These are phyloP conservation scores for Cenchrus purpureus DNA, from an alignment of 176 grass and related monocot species.

Conservation along the genomic window DNA sequence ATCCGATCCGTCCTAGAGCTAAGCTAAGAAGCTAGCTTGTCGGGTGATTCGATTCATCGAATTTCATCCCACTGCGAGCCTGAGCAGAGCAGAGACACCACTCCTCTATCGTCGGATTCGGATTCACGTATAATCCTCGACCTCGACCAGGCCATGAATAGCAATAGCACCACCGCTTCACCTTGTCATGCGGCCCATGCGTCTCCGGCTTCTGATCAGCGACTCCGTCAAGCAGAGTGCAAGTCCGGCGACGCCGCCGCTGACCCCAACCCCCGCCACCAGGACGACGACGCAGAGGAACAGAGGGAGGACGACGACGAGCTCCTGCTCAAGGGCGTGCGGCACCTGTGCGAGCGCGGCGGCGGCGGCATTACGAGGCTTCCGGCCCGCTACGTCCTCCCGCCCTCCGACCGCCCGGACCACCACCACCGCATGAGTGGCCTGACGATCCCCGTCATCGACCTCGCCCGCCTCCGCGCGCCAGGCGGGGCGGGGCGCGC, in stretches of 20 bases:
- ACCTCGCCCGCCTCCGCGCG: conserved; percentile 48
- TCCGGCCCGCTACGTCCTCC: conserved; percentile 65
- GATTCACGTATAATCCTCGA: not conserved
- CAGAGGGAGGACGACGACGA: not conserved
- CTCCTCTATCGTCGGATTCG: not conserved
- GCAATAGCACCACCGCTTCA: not conserved
- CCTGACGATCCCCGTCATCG: conserved; percentile 50
- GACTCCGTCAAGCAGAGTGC: not conserved
- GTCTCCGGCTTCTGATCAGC: not conserved
- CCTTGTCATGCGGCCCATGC: not conserved
- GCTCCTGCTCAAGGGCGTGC: conserved; percentile 57
- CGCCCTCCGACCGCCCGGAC: conserved; percentile 49
- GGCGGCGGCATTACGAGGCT: conserved; percentile 42
- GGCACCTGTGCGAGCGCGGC: conserved; percentile 55
- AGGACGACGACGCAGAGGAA: not conserved
- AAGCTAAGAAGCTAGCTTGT: not conserved
- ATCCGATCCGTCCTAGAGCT: not conserved
- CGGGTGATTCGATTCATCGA: not conserved
- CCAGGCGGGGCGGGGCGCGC: conserved; percentile 3
- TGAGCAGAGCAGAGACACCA: not conserved
- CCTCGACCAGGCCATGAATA: not conserved
- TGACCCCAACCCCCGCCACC: not conserved
- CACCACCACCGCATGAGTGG: not conserved
- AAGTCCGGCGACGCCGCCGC: too few species aligned
- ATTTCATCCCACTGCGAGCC: not conserved